Evolutionary conservation across 2,329 filamentous ascomycete species (phyloP).

Genomic region (Pseudocercospora ulei): DNA sequence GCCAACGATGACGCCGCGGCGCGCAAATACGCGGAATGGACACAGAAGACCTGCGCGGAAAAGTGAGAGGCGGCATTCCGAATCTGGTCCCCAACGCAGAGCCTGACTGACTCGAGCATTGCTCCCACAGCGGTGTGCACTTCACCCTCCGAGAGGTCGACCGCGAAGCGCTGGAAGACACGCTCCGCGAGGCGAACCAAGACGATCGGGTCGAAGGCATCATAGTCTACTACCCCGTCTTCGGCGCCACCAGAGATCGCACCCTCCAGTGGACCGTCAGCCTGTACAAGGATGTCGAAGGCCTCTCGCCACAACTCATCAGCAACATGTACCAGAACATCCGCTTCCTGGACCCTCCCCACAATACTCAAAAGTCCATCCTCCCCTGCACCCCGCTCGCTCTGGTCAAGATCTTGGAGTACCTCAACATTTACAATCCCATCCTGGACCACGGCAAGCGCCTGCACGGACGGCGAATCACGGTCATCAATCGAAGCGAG

Average conservation of each 20-base stretch:
- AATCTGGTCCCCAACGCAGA: constrained; percentile 9
- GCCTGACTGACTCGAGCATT: constrained; percentile 34
- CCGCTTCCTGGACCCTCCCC: constrained; percentile 74
- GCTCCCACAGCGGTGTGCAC: constrained; percentile 61
- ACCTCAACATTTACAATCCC: constrained; percentile 91
- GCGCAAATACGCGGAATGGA: constrained; percentile 92
- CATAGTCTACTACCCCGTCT: constrained; percentile 98
- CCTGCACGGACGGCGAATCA: constrained; percentile 85
- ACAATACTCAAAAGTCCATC: constrained; percentile 75
- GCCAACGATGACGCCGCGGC: constrained; percentile 87
- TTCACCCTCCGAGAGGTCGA: constrained; percentile 77
- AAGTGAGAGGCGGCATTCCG: constrained; percentile 62
- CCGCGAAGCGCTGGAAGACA: constrained; percentile 82
- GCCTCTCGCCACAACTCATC: constrained; percentile 83
- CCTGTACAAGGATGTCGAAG: constrained; percentile 87
- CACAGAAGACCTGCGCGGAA: constrained; percentile 87
- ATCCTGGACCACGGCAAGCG: constrained; percentile 88
- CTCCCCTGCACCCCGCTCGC: constrained; percentile 92
- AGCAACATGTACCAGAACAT: constrained; percentile 99
- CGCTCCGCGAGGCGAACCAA: constrained; percentile 72
- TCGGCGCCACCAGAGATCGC: constrained; percentile 78
- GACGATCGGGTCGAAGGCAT: constrained; percentile 72
- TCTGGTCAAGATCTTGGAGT: constrained; percentile 92
- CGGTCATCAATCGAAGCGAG: constrained; percentile 91
- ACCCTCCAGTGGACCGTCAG: constrained; percentile 93